Evolutionary conservation across 805 yeast genomes (phyloP).

Genomic region (Candida coquimbonensis): DNA sequence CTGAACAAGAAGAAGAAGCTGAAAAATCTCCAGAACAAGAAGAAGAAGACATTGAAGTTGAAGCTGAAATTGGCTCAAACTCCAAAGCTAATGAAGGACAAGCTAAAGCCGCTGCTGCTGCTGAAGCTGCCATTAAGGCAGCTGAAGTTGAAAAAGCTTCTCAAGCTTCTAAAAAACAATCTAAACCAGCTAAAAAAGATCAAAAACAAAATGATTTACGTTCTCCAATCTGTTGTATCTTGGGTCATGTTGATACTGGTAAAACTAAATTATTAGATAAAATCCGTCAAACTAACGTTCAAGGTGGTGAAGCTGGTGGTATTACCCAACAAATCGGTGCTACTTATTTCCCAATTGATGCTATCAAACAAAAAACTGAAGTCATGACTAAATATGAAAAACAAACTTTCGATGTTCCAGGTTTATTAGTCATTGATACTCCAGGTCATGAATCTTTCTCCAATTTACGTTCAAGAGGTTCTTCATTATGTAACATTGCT

Average conservation of each 20-base stretch:
- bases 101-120: constrained; percentile 15
- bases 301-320: constrained; percentile 99
- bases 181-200: constrained; percentile 9
- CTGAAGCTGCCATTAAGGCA: constrained; percentile 10
- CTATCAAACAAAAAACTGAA: constrained; percentile 84
- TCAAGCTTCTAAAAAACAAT: constrained; percentile 20
- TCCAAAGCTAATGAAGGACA: constrained; percentile 18
- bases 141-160: constrained; percentile 18
- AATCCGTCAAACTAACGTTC: constrained; percentile 97
- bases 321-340: constrained; percentile 99
- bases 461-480: constrained; percentile 96
- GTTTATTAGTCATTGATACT: constrained; percentile 92
- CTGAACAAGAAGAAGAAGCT: constrained; percentile 43
- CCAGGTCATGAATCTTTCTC: constrained; percentile 99
- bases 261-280: constrained; percentile 95
- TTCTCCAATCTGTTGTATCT: constrained; percentile 97
- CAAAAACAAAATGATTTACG: constrained; percentile 56
- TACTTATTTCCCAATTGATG: constrained; percentile 95
- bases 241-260: constrained; percentile 99
- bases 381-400: constrained; percentile 86
- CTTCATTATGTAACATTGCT: constrained; percentile 98
- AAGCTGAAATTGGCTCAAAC: constrained; percentile 5
- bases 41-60: constrained; percentile 23
- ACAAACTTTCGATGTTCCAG: constrained; percentile 90
- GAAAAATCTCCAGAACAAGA: constrained; percentile 23